Conservation (phyloP, 2,329 filamentous ascomycete species). For the Thyridium curvatum region DNA sequence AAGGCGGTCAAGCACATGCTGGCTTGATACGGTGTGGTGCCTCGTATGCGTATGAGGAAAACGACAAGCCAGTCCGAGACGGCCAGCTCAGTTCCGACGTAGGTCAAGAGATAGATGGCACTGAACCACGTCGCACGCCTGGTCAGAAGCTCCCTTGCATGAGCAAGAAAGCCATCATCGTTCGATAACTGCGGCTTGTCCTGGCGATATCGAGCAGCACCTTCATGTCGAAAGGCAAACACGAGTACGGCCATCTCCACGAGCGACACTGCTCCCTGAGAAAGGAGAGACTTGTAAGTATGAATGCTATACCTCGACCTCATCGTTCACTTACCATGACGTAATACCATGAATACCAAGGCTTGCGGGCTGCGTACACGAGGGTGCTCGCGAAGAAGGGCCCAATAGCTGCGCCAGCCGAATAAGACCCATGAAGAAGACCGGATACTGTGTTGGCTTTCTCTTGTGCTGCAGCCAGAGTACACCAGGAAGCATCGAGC, state of each 20-base stretch:
- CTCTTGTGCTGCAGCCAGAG: slow-evolving; percentile 57
- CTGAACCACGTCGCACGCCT: slow-evolving; percentile 31
- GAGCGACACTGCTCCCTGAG: too few species aligned
- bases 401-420: slow-evolving; percentile 27
- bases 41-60: slow-evolving; percentile 31
- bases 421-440: slow-evolving; percentile 31
- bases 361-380: slow-evolving; percentile 14
- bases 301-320: slow-evolving; percentile 9
- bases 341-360: slow-evolving; percentile 32
- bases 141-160: slow-evolving; percentile 17
- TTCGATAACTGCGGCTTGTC: too few species aligned
- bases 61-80: slow-evolving; percentile 39
- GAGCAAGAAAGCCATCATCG: background rate
- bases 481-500: slow-evolving; percentile 49
- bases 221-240: slow-evolving; percentile 25
- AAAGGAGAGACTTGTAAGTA: too few species aligned
- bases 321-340: slow-evolving; percentile 24
- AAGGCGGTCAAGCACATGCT: slow-evolving; percentile 34
- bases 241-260: slow-evolving; percentile 11
- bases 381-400: slow-evolving; percentile 25
- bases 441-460: slow-evolving; percentile 49
- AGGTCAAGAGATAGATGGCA: slow-evolving; percentile 33
- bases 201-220: too few species aligned
- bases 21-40: slow-evolving; percentile 25
- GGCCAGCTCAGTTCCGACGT: slow-evolving; percentile 35